Conservation (phyloP, 257 asterid species). For the Mitragyna speciosa region DNA sequence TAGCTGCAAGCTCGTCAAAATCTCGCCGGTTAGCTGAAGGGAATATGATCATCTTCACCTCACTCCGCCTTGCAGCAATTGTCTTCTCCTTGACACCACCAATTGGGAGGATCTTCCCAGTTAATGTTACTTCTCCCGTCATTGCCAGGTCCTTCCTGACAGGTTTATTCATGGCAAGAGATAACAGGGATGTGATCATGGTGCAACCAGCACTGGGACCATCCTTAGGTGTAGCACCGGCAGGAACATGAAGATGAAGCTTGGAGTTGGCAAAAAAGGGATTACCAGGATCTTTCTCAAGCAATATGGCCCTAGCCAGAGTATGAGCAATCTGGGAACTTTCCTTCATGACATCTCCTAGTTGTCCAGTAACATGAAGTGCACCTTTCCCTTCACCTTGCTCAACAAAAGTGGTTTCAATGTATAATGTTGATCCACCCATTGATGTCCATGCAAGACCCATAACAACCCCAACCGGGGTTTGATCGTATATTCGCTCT, state of each 20-base stretch:
- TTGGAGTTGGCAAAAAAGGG: conserved; percentile 66
- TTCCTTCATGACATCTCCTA: conserved; percentile 98
- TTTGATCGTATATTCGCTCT: conserved; percentile 78
- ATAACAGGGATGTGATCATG: conserved; percentile 87
- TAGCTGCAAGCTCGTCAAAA: conserved; percentile 86
- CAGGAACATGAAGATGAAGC: conserved; percentile 97
- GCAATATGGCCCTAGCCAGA: conserved; percentile 71
- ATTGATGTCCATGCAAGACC: conserved; percentile 99
- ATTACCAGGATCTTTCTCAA: conserved; percentile 71
- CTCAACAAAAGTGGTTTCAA: conserved; percentile 72
- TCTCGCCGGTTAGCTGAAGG: conserved; percentile 96
- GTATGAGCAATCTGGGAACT: conserved; percentile 96
- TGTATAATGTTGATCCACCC: conserved; percentile 97
- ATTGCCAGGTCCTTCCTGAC: conserved; percentile 90
- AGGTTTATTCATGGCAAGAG: conserved; percentile 79
- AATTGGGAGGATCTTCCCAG: conserved; percentile 89
- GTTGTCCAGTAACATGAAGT: conserved; percentile 81
- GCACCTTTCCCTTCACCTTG: conserved; percentile 93
- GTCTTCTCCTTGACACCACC: conserved; percentile 99
- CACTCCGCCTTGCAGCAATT: conserved; percentile 93
- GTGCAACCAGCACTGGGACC: conserved; percentile 99
- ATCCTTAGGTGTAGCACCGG: conserved; percentile 97
- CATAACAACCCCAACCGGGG: conserved; percentile 96
- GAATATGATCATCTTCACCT: conserved; percentile 75
- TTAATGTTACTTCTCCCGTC: conserved; percentile 96